phyloP scores from a whole-genome alignment of 2,329 filamentous ascomycete species.

The Lasiodiplodia gonubiensis region DNA sequence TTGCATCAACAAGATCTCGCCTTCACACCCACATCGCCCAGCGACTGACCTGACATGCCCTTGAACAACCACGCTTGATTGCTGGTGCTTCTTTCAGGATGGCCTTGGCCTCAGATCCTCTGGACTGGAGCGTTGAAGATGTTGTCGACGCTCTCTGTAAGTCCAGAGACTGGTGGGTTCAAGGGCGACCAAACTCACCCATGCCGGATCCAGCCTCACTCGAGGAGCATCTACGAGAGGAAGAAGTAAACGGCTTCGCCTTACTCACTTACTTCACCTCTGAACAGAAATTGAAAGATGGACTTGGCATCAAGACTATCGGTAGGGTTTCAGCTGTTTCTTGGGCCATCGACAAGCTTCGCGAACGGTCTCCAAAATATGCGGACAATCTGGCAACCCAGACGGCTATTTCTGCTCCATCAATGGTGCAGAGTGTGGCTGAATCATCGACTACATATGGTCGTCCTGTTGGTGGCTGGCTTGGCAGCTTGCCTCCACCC shows the following conservation, averaged over 20 bases:
- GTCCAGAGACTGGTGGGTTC: slow-evolving; percentile 54
- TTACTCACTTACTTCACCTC: slow-evolving; percentile 63
- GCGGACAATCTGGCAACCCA: slow-evolving; percentile 32
- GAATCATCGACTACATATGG: slow-evolving; percentile 4
- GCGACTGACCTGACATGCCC: slow-evolving; percentile 3
- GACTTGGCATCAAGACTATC: slow-evolving; percentile 63
- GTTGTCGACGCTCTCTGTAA: slow-evolving; percentile 71
- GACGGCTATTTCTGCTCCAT: not conserved
- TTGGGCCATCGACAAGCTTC: slow-evolving; percentile 64
- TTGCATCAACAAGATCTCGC: not conserved
- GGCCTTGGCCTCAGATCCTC: slow-evolving; percentile 64
- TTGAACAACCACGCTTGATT: not conserved
- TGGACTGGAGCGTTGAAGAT: slow-evolving; percentile 71
- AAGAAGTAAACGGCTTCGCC: slow-evolving; percentile 69
- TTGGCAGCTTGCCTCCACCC: slow-evolving; percentile 29
- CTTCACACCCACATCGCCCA: not conserved
- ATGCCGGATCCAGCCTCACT: slow-evolving; percentile 62
- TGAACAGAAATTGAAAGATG: slow-evolving; percentile 55
- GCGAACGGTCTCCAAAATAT: slow-evolving; percentile 59
- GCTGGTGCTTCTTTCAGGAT: not conserved
- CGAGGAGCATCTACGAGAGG: slow-evolving; percentile 61
- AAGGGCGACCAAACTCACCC: slow-evolving; percentile 46
- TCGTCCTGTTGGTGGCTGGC: not conserved
- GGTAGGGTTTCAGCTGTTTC: slow-evolving; percentile 65
- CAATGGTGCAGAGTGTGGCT: slow-evolving; percentile 5